Conservation (phyloP, 345 rosid genomes). For the Citrus sinensis region DNA sequence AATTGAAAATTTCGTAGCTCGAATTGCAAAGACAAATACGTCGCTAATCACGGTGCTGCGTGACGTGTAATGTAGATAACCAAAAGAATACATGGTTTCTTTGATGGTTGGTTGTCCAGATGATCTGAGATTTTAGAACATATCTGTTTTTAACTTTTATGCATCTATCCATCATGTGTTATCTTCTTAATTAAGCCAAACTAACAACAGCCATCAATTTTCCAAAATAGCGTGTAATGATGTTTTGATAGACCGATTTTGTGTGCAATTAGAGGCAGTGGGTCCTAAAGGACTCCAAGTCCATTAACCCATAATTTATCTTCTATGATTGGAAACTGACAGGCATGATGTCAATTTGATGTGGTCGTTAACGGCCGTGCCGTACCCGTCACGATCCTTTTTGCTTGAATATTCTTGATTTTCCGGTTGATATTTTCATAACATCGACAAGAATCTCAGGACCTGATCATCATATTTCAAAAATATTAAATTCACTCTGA, state of each 20-base stretch:
- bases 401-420: background rate
- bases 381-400: slow-evolving; percentile 4
- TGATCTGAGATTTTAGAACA: background rate
- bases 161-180: too few relatives aligned
- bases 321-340: background rate
- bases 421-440: background rate
- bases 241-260: background rate
- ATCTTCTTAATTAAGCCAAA: background rate
- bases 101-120: background rate
- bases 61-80: too few relatives aligned
- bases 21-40: too few relatives aligned
- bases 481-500: too few relatives aligned
- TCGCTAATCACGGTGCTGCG: too few relatives aligned
- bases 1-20: too few relatives aligned
- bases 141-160: too few relatives aligned
- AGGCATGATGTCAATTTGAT: background rate
- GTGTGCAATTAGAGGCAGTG: background rate
- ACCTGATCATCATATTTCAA: too few relatives aligned
- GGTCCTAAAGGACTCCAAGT: background rate
- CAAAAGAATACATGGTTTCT: background rate
- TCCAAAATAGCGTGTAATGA: background rate
- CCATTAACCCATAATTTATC: background rate
- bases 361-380: slow-evolving; percentile 10
- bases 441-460: too few relatives aligned
- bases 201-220: background rate